These are phyloP conservation scores for Aspergillus jensenii DNA, from an alignment of 2,329 filamentous ascomycete species.

Conservation along the genomic window DNA sequence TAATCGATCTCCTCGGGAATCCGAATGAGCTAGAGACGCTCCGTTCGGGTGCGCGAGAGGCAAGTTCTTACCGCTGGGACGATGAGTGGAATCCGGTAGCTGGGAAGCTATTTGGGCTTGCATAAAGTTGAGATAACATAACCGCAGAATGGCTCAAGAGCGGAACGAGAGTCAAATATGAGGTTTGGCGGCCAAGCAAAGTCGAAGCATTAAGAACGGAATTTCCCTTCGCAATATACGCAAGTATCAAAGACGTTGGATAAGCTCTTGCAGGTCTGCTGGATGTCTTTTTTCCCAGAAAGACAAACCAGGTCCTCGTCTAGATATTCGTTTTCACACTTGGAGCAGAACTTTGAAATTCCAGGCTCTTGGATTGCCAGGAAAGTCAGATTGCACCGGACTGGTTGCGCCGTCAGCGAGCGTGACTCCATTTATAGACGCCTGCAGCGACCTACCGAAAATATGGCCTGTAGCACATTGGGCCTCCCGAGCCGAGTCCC, in stretches of 20 bases:
- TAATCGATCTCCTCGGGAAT: slow-evolving; percentile 65
- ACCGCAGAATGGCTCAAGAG: not conserved
- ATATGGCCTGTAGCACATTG: slow-evolving; percentile 53
- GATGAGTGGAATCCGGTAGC: slow-evolving; percentile 89
- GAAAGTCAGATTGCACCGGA: slow-evolving; percentile 56
- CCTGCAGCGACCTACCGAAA: slow-evolving; percentile 41
- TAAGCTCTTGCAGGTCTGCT: slow-evolving; percentile 22
- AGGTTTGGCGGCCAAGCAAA: not conserved
- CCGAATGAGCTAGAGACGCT: slow-evolving; percentile 59
- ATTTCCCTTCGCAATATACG: slow-evolving; percentile 37
- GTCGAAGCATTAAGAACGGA: slow-evolving; percentile 19
- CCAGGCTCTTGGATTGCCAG: slow-evolving; percentile 56
- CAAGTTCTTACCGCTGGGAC: slow-evolving; percentile 80
- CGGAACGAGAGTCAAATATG: not conserved
- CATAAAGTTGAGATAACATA: not conserved
- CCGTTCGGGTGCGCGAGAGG: slow-evolving; percentile 68
- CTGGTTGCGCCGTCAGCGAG: slow-evolving; percentile 28
- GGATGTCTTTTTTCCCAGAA: slow-evolving; percentile 16
- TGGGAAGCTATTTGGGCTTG: slow-evolving; percentile 64
- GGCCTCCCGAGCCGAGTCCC: slow-evolving; percentile 48
- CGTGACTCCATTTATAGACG: no score
- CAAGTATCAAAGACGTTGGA: slow-evolving; percentile 37
- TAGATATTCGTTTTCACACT: slow-evolving; percentile 52
- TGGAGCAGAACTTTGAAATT: slow-evolving; percentile 53
- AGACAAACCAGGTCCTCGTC: slow-evolving; percentile 41